Conservation (phyloP, 2,329 filamentous ascomycete genomes). For the Hyphodiscus sp. region DNA sequence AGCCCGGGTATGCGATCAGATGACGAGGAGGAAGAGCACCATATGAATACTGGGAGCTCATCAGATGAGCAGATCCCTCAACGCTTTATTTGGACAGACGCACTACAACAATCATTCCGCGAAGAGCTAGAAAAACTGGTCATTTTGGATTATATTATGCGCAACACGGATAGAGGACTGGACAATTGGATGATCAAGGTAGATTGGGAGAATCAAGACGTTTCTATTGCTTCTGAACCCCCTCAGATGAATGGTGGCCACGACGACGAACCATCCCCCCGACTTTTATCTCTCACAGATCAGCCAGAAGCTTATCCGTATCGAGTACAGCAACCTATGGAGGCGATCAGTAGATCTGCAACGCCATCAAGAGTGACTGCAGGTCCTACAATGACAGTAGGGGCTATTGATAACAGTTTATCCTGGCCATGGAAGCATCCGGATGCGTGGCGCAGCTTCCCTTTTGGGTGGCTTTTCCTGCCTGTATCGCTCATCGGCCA, state of each 20-base stretch:
- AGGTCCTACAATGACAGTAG: conserved; percentile 59
- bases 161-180: conserved; percentile 91
- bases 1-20: conserved; percentile 50
- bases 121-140: conserved; percentile 96
- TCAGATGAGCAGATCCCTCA: conserved; percentile 16
- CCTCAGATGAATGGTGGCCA: conserved; percentile 58
- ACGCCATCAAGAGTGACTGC: conserved; percentile 28
- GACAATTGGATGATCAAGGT: conserved; percentile 99
- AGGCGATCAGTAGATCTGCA: conserved; percentile 50
- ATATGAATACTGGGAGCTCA: conserved; percentile 30
- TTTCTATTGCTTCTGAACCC: conserved; percentile 81
- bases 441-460: conserved; percentile 84
- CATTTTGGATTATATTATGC: conserved; percentile 97
- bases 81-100: conserved; percentile 77
- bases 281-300: conserved; percentile 35
- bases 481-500: conserved; percentile 94
- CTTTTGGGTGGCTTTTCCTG: conserved; percentile 96
- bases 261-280: conserved; percentile 45
- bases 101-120: conserved; percentile 82
- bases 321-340: conserved; percentile 76
- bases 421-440: conserved; percentile 71
- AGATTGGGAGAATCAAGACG: conserved; percentile 75
- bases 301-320: conserved; percentile 55
- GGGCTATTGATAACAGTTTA: conserved; percentile 94
- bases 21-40: conserved; percentile 51